A percentile compares a stretch with the other conserved stretches of the same genome.
Evolutionary conservation across 2,329 filamentous ascomycete genomes (phyloP).

Genomic region (Paraconiothyrium brasiliense): DNA sequence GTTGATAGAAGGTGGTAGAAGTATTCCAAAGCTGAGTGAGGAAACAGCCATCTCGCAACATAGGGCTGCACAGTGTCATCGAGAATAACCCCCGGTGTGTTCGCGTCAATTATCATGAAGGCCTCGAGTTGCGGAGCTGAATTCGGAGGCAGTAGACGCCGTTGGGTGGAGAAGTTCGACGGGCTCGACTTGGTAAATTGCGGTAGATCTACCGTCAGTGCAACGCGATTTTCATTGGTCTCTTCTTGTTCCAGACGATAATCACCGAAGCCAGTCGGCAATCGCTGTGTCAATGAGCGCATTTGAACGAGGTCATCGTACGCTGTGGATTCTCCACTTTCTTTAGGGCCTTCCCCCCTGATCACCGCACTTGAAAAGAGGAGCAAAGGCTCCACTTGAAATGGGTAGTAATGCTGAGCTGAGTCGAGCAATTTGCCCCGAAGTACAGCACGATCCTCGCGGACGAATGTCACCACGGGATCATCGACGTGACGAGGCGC

Average conservation of each 20-base stretch:
- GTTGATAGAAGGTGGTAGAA: slow-evolving; percentile 80
- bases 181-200: slow-evolving; percentile 62
- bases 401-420: slow-evolving; percentile 81
- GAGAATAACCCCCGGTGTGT: slow-evolving; percentile 76
- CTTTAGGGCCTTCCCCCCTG: slow-evolving; percentile 54
- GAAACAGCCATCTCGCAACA: slow-evolving; percentile 76
- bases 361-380: slow-evolving; percentile 74
- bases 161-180: slow-evolving; percentile 33
- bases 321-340: slow-evolving; percentile 61
- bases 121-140: slow-evolving; percentile 32
- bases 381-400: slow-evolving; percentile 82
- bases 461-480: slow-evolving; percentile 60
- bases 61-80: slow-evolving; percentile 76
- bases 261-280: slow-evolving; percentile 75
- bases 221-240: slow-evolving; percentile 82
- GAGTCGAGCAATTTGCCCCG: slow-evolving; percentile 70
- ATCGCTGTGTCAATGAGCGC: slow-evolving; percentile 77
- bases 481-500: slow-evolving; percentile 30
- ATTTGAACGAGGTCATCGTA: slow-evolving; percentile 73
- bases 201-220: slow-evolving; percentile 70
- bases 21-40: slow-evolving; percentile 81
- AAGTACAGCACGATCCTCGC: slow-evolving; percentile 64
- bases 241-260: slow-evolving; percentile 86
- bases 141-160: slow-evolving; percentile 33
- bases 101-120: slow-evolving; percentile 69